Conservation (phyloP, 257 asterid species). For the Solanum habrochaites region DNA sequence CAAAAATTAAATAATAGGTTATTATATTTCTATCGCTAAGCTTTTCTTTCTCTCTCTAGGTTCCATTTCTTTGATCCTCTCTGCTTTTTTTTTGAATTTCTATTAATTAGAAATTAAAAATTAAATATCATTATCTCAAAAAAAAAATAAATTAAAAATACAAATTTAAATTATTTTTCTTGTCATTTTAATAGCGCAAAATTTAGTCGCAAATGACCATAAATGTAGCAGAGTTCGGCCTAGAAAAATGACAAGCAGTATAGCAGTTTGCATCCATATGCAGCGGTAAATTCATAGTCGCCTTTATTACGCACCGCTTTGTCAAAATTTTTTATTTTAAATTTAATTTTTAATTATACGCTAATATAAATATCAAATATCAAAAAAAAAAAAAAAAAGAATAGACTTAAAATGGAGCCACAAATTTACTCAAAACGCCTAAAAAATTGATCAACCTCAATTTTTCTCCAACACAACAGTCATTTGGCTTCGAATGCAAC, state of each 20-base stretch:
- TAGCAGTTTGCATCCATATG: neutral
- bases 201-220: neutral
- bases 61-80: no score
- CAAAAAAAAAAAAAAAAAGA: no score
- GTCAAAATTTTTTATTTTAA: accelerated
- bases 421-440: neutral
- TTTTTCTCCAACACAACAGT: neutral
- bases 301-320: no score
- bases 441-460: neutral
- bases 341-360: accelerated
- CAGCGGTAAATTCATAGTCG: neutral
- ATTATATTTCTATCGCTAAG: no score
- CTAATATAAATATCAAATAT: no score
- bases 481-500: neutral
- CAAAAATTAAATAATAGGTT: no score
- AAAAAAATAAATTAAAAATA: no score
- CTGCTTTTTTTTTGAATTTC: no score
- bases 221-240: neutral
- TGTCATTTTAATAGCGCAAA: neutral
- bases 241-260: neutral
- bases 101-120: no score
- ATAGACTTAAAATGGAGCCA: neutral
- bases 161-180: no score
- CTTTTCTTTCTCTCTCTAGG: no score
- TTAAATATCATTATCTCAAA: no score